These are phyloP conservation scores for Pneumocystis carinii DNA, from an alignment of 1,139 yeast genomes.

Conservation along the genomic window DNA sequence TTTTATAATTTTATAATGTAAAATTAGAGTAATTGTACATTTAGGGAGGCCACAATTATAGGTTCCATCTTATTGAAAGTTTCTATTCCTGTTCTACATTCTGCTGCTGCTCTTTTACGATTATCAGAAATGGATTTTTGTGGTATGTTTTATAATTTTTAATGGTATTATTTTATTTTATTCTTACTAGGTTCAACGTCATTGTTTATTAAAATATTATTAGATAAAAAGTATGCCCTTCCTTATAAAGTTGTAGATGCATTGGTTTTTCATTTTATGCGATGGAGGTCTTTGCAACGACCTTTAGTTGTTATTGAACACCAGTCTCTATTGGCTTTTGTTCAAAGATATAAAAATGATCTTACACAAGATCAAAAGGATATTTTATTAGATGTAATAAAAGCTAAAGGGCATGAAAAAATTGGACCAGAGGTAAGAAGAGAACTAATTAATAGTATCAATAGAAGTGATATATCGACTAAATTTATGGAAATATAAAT, in stretches of 20 bases:
- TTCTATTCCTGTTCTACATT: conserved; percentile 86
- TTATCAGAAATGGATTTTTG: conserved; percentile 52
- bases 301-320: conserved; percentile 89
- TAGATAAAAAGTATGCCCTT: conserved; percentile 89
- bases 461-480: conserved; percentile 25
- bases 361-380: conserved; percentile 96
- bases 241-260: conserved; percentile 95
- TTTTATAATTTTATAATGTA: conserved; percentile 1
- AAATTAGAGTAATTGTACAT: conserved; percentile 41
- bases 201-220: conserved; percentile 70
- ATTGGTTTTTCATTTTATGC: conserved; percentile 86
- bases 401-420: conserved; percentile 75
- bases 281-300: conserved; percentile 41
- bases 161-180: conserved; percentile 4
- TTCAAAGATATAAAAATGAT: conserved; percentile 91
- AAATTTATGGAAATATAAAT: conserved; percentile 6
- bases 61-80: conserved; percentile 81
- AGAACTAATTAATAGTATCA: conserved; percentile 71
- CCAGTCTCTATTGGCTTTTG: conserved; percentile 82
- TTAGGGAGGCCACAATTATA: conserved; percentile 88
- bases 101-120: conserved; percentile 86
- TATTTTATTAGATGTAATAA: conserved; percentile 73
- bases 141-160: background rate
- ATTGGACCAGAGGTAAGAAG: conserved; percentile 92
- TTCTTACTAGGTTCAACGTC: conserved; percentile 70